Conservation (phyloP, 139 green algal genomes). For the Ostreobium quekettii region DNA sequence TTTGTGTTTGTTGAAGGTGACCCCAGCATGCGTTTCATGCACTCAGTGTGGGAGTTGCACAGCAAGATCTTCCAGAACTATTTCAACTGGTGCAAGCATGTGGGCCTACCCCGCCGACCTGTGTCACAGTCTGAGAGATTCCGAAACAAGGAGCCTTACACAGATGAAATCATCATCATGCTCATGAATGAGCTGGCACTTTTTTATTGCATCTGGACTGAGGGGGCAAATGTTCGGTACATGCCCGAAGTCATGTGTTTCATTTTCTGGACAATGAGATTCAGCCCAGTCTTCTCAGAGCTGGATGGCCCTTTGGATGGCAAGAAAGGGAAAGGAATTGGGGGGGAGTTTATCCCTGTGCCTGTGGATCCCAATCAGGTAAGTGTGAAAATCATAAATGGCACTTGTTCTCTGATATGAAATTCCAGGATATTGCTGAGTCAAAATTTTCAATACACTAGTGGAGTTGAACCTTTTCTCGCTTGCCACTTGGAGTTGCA, state of each 20-base stretch:
- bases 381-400: too few relatives aligned
- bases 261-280: conserved; percentile 55
- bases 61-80: conserved; percentile 26
- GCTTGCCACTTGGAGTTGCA: too few relatives aligned
- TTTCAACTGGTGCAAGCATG: conserved; percentile 18
- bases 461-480: too few relatives aligned
- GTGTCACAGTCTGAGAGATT: conserved; percentile 2
- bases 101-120: conserved; percentile 3
- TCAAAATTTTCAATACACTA: too few relatives aligned
- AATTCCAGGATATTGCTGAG: too few relatives aligned
- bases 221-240: conserved; percentile 71
- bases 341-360: too few relatives aligned
- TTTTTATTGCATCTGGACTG: conserved; percentile 68
- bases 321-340: conserved; percentile 2
- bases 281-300: conserved; percentile 27
- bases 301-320: background rate
- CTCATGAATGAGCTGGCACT: conserved; percentile 36
- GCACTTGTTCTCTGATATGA: too few relatives aligned
- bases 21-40: conserved; percentile 4
- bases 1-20: background rate
- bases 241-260: conserved; percentile 68
- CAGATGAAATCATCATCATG: background rate
- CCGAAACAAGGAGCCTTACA: conserved; percentile 6
- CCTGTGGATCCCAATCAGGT: conserved; percentile 7
- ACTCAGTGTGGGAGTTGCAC: conserved; percentile 20